A percentile compares a stretch with the other conserved stretches of the same genome.
Evolutionary conservation across 805 yeast genomes (phyloP).

Genomic region (Saccharomycopsis sp.): DNA sequence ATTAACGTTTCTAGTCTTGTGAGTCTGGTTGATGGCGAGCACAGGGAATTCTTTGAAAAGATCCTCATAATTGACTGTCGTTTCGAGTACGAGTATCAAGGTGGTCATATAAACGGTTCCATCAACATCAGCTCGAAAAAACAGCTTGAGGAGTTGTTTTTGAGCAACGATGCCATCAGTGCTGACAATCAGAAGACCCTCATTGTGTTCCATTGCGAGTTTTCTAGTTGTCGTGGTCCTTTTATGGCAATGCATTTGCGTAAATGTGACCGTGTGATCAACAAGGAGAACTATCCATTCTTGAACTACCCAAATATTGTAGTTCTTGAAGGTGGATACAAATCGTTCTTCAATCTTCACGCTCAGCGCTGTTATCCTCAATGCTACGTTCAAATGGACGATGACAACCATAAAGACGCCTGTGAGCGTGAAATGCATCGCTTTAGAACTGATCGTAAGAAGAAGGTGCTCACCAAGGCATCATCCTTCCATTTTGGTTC

Average conservation of each 20-base stretch:
- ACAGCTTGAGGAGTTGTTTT: conserved; percentile 55
- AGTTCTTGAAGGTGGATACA: conserved; percentile 88
- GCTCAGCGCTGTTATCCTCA: conserved; percentile 63
- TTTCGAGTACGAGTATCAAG: conserved; percentile 83
- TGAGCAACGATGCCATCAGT: conserved; percentile 22
- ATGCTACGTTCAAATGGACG: conserved; percentile 83
- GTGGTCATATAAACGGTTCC: conserved; percentile 89
- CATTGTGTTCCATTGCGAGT: conserved; percentile 90
- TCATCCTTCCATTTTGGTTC: conserved; percentile 28
- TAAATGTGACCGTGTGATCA: conserved; percentile 70
- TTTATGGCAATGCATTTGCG: conserved; percentile 82
- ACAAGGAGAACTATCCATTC: conserved; percentile 71
- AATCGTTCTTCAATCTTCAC: conserved; percentile 58
- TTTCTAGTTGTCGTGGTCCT: conserved; percentile 91
- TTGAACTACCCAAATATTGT: conserved; percentile 84
- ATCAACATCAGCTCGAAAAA: conserved; percentile 66
- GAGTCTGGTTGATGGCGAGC: conserved; percentile 33
- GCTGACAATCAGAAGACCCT: conserved; percentile 35
- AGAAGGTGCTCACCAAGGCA: conserved; percentile 29
- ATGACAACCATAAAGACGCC: conserved; percentile 41
- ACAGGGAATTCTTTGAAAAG: conserved; percentile 45
- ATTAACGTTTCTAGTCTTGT: conserved; percentile 39
- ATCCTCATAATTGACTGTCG: conserved; percentile 76
- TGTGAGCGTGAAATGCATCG: conserved; percentile 49
- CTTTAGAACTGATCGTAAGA: conserved; percentile 42